These are phyloP conservation scores for Penicillium sp. DNA, from an alignment of 2,329 filamentous ascomycete species.

Conservation along the genomic window DNA sequence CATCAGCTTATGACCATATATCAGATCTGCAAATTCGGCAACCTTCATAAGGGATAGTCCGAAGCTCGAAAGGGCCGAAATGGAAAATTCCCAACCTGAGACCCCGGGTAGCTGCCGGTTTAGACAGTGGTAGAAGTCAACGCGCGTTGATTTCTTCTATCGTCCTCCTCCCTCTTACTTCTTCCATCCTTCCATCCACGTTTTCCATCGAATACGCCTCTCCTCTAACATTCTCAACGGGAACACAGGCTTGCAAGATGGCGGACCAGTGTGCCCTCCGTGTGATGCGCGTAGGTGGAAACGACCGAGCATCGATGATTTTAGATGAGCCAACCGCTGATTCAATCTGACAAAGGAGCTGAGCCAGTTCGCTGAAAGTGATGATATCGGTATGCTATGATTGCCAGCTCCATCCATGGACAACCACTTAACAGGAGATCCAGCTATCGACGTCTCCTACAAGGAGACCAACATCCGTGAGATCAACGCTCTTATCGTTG, in stretches of 20 bases:
- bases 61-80: background rate
- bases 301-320: background rate
- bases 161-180: background rate
- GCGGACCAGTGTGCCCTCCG: conserved; percentile 22
- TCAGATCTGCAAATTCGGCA: background rate
- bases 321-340: background rate
- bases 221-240: background rate
- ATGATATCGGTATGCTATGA: background rate
- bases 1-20: background rate
- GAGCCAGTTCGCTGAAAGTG: conserved; percentile 17
- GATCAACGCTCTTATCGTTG: conserved; percentile 84
- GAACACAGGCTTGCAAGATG: conserved; percentile 14
- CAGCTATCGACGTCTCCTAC: conserved; percentile 84
- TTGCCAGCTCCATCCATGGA: conserved; percentile 11
- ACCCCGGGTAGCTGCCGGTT: conserved; percentile 1
- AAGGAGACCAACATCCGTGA: conserved; percentile 86
- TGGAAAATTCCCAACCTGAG: background rate
- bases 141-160: background rate
- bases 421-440: background rate
- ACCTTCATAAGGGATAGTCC: background rate
- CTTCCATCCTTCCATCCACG: background rate
- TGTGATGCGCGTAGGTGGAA: conserved; percentile 19
- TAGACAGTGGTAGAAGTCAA: background rate
- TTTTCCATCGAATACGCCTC: background rate
- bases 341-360: conserved; percentile 16